phyloP scores from a whole-genome alignment of 1,139 yeast species.

The Meyerozyma sp. region DNA sequence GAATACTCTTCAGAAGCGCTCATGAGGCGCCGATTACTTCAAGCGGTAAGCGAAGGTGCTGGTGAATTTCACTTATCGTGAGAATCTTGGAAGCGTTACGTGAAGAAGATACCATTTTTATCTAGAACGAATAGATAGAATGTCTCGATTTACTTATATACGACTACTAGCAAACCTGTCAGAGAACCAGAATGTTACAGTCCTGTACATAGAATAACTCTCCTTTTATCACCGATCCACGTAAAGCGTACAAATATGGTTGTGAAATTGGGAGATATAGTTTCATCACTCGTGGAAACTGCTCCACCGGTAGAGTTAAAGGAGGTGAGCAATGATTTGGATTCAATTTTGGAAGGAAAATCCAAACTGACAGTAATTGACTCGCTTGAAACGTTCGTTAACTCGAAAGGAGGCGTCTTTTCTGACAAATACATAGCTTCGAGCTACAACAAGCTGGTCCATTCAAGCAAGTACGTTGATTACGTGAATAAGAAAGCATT shows the following conservation, averaged over 20 bases:
- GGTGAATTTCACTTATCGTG: constrained; percentile 80
- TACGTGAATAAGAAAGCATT: constrained; percentile 43
- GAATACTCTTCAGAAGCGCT: constrained; percentile 62
- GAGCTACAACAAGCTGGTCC: constrained; percentile 25
- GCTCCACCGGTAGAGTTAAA: constrained; percentile 41
- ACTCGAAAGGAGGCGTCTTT: constrained; percentile 26
- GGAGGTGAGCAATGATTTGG: constrained; percentile 24
- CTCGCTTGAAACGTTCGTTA: constrained; percentile 26
- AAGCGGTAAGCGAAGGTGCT: constrained; percentile 84
- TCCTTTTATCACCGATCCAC: too few relatives aligned
- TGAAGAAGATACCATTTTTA: too few relatives aligned
- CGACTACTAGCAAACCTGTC: too few relatives aligned
- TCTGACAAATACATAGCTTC: constrained; percentile 30
- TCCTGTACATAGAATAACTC: neutral
- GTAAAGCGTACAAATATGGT: neutral
- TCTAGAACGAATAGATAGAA: neutral
- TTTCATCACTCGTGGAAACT: constrained; percentile 29
- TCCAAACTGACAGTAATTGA: constrained; percentile 19
- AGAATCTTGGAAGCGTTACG: neutral
- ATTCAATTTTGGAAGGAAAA: constrained; percentile 18
- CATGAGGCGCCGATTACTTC: constrained; percentile 52
- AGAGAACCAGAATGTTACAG: neutral
- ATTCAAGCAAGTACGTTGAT: constrained; percentile 36
- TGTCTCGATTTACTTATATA: neutral
- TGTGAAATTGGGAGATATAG: constrained; percentile 19